Evolutionary conservation across 2,329 filamentous ascomycete species (phyloP).

Genomic region (Ophiostoma populinum): DNA sequence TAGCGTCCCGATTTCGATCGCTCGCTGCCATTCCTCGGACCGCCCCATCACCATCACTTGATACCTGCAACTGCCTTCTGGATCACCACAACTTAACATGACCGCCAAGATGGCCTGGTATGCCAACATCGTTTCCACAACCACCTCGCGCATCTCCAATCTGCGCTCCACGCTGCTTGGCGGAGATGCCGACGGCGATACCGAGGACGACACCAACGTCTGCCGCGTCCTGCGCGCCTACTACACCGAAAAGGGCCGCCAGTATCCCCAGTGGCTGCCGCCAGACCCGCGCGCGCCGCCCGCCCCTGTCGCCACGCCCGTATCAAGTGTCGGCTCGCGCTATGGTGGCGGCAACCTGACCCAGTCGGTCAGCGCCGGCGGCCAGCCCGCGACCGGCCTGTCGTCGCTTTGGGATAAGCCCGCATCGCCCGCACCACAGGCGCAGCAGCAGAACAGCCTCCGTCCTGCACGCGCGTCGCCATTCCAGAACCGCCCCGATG

Average conservation of each 20-base stretch:
- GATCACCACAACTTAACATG: constrained; percentile 30
- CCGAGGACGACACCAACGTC: constrained; percentile 84
- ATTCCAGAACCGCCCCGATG: constrained; percentile 12
- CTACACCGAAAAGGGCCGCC: constrained; percentile 73
- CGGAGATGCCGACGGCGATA: constrained; percentile 50
- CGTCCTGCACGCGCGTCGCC: background rate
- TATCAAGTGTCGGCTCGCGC: constrained; percentile 33
- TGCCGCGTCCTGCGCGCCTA: constrained; percentile 84
- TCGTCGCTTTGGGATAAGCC: constrained; percentile 42
- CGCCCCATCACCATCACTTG: too few species aligned
- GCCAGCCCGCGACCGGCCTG: constrained; percentile 21
- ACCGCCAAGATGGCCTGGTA: constrained; percentile 48
- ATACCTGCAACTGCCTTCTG: too few species aligned
- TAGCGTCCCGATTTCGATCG: too few species aligned
- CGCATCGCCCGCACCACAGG: constrained; percentile 12
- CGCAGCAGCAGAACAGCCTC: constrained; percentile 8
- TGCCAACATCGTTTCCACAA: constrained; percentile 51
- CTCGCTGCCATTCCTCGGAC: too few species aligned
- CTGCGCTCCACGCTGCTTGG: constrained; percentile 52
- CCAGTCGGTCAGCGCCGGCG: constrained; percentile 5
- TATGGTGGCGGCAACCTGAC: constrained; percentile 29
- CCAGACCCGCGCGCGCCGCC: constrained; percentile 66
- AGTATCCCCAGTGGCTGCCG: constrained; percentile 74
- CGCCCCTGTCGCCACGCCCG: constrained; percentile 27
- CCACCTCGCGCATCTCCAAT: constrained; percentile 46